Percentiles rank a stretch among this genome's conserved stretches.
Conservation (phyloP, 2,329 filamentous ascomycete genomes). For the Aureobasidium leucospermi region DNA sequence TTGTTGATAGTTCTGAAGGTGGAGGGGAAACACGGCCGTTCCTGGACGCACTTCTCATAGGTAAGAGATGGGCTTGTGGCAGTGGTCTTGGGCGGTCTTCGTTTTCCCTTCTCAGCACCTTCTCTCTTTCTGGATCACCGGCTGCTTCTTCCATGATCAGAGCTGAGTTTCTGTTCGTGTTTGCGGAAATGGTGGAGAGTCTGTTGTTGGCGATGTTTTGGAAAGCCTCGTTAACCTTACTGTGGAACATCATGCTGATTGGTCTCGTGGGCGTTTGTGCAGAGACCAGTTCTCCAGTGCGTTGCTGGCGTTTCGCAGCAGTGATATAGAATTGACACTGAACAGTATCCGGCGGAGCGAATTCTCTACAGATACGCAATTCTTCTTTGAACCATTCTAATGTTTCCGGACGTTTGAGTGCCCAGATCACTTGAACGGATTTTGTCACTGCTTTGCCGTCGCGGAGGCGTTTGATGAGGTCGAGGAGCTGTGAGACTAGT, state of each 20-base stretch:
- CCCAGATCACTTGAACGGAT: slow-evolving; percentile 88
- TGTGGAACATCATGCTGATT: slow-evolving; percentile 70
- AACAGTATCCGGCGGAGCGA: slow-evolving; percentile 78
- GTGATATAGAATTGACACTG: slow-evolving; percentile 95
- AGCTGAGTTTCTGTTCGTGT: slow-evolving; percentile 62
- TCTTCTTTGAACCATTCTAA: slow-evolving; percentile 99
- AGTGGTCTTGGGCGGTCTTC: slow-evolving; percentile 79
- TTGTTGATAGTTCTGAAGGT: slow-evolving; percentile 21
- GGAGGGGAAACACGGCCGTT: slow-evolving; percentile 18
- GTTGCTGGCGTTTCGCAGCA: slow-evolving; percentile 53
- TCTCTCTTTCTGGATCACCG: slow-evolving; percentile 70
- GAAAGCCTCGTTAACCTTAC: slow-evolving; percentile 81
- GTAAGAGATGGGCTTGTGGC: slow-evolving; percentile 47
- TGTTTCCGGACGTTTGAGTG: slow-evolving; percentile 79
- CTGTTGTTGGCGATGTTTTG: slow-evolving; percentile 75
- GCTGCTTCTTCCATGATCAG: slow-evolving; percentile 74
- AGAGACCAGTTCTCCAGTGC: slow-evolving; percentile 45
- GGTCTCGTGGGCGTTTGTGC: slow-evolving; percentile 48
- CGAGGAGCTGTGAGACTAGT: slow-evolving; percentile 80
- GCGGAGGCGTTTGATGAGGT: slow-evolving; percentile 93
- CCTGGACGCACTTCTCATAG: slow-evolving; percentile 20
- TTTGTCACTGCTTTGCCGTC: slow-evolving; percentile 90
- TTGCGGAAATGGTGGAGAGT: slow-evolving; percentile 32
- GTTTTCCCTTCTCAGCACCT: slow-evolving; percentile 70
- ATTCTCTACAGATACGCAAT: slow-evolving; percentile 81